Evolutionary conservation across 169 alveolate genomes (phyloP), one percentile per base, ranked within the genome.

Genomic region (Amoebophrya sp.): DNA sequence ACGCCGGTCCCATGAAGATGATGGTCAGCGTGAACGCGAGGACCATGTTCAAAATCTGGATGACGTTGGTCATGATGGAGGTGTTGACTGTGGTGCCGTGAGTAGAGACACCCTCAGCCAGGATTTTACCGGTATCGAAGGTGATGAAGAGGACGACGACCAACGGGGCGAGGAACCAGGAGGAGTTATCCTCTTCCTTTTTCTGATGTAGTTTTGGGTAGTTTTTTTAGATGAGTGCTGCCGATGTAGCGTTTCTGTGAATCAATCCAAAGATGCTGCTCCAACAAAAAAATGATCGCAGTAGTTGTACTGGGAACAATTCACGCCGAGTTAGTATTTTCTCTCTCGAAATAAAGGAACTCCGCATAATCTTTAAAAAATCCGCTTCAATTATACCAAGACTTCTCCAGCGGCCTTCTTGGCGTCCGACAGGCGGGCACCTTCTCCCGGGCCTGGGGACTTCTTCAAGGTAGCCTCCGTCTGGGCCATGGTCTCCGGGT

Each of bases 401-500:
- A 66, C 83, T 66, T 66, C 83, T 25, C 83, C 83, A 25, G 83
- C 83, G 35, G 83, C 83, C 83, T 66, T 66, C 83, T 66, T 66
- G 83, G 35, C 83, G 1, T 66, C 83, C 35, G 29, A 2, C 29
- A 66, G 83, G 83, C 39, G 0, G 83, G 83, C 83, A 25, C 83
- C 83, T 25, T 66, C 35, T 18, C 83, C 83, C 83, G 1, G 35
- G 1, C 83, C 83, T 2, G 83, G 38, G 32, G 83, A 66, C 83
- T 66, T 66, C 18, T n/a, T n/a, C 10, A 25, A 25, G 83, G 83
- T 66, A 2, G 1, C 83, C 35, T 66, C 83, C 7, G 35, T n/a
- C 35, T 66, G 83, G 83, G 2, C 23, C 54, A 12, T 7, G 35
- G 10, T 2, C 10, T 7, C 83, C 83, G 35, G 35, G 83, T n/a